These are phyloP conservation scores for Fragaria ananassa DNA, from an alignment of 306 rosid genomes.

Conservation along the genomic window DNA sequence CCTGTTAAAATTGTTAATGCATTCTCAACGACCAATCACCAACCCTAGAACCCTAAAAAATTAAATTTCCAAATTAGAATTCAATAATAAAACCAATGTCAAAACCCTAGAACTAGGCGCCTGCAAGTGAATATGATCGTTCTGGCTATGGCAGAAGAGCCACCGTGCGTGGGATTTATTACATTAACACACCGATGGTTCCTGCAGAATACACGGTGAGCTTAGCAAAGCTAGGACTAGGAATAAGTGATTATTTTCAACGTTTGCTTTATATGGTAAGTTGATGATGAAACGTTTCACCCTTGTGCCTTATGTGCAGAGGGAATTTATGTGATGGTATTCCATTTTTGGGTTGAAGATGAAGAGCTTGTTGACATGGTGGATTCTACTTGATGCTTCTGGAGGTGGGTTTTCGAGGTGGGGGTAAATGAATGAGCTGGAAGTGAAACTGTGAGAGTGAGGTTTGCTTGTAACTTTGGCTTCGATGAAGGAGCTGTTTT, in stretches of 20 bases:
- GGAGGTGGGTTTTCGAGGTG: background rate
- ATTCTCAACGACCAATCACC: conserved; percentile 16
- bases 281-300: conserved; percentile 45
- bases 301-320: conserved; percentile 36
- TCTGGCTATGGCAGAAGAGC: background rate
- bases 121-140: background rate
- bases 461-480: background rate
- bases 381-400: background rate
- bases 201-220: conserved; percentile 49
- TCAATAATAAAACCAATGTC: background rate
- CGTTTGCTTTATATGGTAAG: conserved; percentile 40
- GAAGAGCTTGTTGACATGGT: conserved; percentile 4
- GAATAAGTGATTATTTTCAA: conserved; percentile 25
- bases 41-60: conserved; percentile 28
- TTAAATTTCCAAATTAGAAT: background rate
- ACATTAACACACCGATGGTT: conserved; percentile 19
- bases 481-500: conserved; percentile 1
- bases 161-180: background rate
- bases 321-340: conserved; percentile 38
- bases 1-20: background rate
- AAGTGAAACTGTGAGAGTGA: background rate
- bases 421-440: background rate
- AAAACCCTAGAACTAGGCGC: conserved; percentile 19
- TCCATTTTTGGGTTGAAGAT: conserved; percentile 20
- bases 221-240: conserved; percentile 11